Evolutionary conservation across 2,329 filamentous ascomycete species (phyloP).

Genomic region (Phaeosphaeriaceae sp.): DNA sequence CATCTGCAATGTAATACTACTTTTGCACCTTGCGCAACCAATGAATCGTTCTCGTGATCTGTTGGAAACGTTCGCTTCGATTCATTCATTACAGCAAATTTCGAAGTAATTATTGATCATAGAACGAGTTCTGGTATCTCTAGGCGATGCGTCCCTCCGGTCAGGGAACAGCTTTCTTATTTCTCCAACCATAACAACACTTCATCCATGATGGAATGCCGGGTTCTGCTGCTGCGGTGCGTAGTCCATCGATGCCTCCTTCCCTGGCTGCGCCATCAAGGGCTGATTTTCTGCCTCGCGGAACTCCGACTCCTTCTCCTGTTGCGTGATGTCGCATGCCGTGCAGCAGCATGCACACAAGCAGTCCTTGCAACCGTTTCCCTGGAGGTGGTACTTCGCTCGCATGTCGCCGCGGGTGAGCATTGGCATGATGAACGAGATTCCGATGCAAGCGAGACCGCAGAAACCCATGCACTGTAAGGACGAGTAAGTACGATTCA

Average conservation of each 20-base stretch:
- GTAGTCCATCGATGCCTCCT: constrained; percentile 33
- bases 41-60: background rate
- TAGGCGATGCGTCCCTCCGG: background rate
- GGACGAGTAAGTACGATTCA: constrained; percentile 7
- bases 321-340: constrained; percentile 44
- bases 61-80: background rate
- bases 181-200: background rate
- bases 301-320: constrained; percentile 40
- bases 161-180: background rate
- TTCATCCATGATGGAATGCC: constrained; percentile 3
- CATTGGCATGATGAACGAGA: constrained; percentile 41
- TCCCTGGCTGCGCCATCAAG: constrained; percentile 27
- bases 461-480: constrained; percentile 35
- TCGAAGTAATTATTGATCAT: background rate
- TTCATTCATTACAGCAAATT: background rate
- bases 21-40: background rate
- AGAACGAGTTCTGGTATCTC: background rate
- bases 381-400: constrained; percentile 38
- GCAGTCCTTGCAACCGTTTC: constrained; percentile 43
- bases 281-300: constrained; percentile 27
- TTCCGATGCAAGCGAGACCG: constrained; percentile 30
- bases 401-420: constrained; percentile 42
- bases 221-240: constrained; percentile 24
- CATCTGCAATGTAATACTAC: background rate
- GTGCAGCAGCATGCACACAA: constrained; percentile 43